Conservation (phyloP, 2,329 filamentous ascomycete species). For the Elsinoe fawcettii region DNA sequence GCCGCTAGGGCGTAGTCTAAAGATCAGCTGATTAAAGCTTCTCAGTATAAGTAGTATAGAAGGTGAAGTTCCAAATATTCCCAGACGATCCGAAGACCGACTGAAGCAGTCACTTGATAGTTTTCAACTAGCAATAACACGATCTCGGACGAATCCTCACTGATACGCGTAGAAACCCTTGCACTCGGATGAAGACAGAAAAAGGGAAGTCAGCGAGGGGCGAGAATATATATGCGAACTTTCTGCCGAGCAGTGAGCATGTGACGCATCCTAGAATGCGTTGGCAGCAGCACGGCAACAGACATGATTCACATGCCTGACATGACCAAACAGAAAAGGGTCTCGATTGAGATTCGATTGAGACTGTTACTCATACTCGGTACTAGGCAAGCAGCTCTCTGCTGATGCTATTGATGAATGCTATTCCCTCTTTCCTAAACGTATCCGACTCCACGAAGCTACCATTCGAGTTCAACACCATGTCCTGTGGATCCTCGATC, state of each 20-base stretch:
- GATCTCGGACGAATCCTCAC: constrained; percentile 83
- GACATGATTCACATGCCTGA: too few species aligned
- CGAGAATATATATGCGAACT: too few species aligned
- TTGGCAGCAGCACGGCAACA: too few species aligned
- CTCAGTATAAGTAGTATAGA: constrained; percentile 24
- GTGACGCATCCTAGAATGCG: too few species aligned
- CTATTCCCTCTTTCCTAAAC: constrained; percentile 42
- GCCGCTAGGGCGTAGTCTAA: constrained; percentile 16
- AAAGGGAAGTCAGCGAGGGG: too few species aligned
- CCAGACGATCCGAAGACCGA: constrained; percentile 61
- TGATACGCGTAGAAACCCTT: constrained; percentile 74
- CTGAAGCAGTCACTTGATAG: constrained; percentile 69
- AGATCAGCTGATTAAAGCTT: constrained; percentile 46
- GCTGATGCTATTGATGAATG: constrained; percentile 36
- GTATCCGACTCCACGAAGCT: constrained; percentile 42
- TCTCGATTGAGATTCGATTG: too few species aligned
- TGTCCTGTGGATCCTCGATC: constrained; percentile 34
- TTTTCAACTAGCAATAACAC: constrained; percentile 89
- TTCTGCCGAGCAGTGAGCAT: too few species aligned
- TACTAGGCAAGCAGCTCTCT: constrained; percentile 16
- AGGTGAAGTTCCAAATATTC: constrained; percentile 64
- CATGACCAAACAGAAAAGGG: too few species aligned
- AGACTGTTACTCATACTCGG: background rate
- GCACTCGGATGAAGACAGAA: constrained; percentile 36
- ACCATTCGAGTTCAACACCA: constrained; percentile 39